Base-by-base conservation (phyloP, 768 basidiomycete genomes). In the Amanita rimosa region DNA sequence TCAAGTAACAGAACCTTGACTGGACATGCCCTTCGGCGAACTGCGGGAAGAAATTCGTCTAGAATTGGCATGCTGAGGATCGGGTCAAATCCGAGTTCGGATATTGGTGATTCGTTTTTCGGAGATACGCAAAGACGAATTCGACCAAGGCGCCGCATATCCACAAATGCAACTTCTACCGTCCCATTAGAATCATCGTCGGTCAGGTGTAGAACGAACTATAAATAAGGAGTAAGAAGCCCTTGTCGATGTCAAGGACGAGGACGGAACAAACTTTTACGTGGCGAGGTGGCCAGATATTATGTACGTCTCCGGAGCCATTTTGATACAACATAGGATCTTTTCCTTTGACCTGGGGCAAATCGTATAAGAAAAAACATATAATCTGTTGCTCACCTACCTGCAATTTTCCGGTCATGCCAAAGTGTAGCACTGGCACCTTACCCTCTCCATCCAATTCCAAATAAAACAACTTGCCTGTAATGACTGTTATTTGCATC, bases 381-480 rank as follows among this genome's bases (percentile, higher is more conserved):
- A 8, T n/a, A 3, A 16, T 19, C 9, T 22, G 8, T 10, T 9
- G n/a, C n/a, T 17, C 27, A 19, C 33, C 13, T 17, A 49, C 82
- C 66, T 83, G 80, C 29, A 89, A 67, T 77, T 79, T 83, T n/a
- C 86, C 86, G 1, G 85, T 88, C 87, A 89, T 90, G 2, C 86
- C 87, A 54, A 89, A 85, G 58, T 89, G 86, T 42, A 88, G 63
- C 2, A 88, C 80, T 3, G 85, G 85, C 53, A 75, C 60, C 56
- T 68, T 69, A 0, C 83, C 85, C 11, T 65, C 51, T 6, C 83
- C 83, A 26, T 76, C 72, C 2, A 89, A 69, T 38, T 73, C 70
- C 9, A 89, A 60, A 55, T 82, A 90, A 52, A 83, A 80, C n/a
- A 74, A 67, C 60, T 84, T 78, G 46, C 81, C 78, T 79, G 21